Evolutionary conservation across 371 early-diverging fungal genomes (phyloP).

Genomic region (Mucor velutinosus): DNA sequence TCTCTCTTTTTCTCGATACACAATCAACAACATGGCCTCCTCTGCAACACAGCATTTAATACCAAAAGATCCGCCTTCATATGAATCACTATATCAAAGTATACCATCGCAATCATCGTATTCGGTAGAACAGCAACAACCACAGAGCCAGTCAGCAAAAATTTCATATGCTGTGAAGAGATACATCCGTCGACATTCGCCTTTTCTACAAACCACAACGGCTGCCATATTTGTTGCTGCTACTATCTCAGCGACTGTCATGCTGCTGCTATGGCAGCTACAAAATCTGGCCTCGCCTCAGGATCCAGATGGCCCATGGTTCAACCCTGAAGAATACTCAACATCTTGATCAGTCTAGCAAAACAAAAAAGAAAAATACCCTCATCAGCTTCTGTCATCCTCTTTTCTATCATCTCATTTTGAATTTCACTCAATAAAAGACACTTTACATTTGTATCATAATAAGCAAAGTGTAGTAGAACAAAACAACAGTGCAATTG

Average conservation of each 20-base stretch:
- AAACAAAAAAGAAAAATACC: background rate
- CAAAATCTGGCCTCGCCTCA: constrained; percentile 45
- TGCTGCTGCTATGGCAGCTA: constrained; percentile 49
- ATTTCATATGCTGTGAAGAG: constrained; percentile 19
- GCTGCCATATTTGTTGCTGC: constrained; percentile 48
- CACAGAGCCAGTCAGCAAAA: constrained; percentile 14
- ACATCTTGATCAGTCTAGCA: background rate
- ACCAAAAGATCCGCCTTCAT: constrained; percentile 49
- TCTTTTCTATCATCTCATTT: background rate
- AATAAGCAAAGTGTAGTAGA: background rate
- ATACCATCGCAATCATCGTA: constrained; percentile 27
- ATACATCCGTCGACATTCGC: constrained; percentile 30
- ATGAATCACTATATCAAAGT: constrained; percentile 41
- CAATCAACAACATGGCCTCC: constrained; percentile 13
- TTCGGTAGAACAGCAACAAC: constrained; percentile 2
- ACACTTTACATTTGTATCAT: background rate
- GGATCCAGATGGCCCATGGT: constrained; percentile 44
- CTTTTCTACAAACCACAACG: constrained; percentile 38
- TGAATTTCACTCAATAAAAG: background rate
- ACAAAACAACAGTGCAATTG: background rate
- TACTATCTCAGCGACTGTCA: constrained; percentile 46
- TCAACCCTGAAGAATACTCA: constrained; percentile 22
- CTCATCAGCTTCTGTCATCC: background rate
- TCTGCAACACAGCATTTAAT: constrained; percentile 20
- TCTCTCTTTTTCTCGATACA: background rate